Evolutionary conservation across 306 rosid genomes (phyloP).

Genomic region (Vigna angularis): DNA sequence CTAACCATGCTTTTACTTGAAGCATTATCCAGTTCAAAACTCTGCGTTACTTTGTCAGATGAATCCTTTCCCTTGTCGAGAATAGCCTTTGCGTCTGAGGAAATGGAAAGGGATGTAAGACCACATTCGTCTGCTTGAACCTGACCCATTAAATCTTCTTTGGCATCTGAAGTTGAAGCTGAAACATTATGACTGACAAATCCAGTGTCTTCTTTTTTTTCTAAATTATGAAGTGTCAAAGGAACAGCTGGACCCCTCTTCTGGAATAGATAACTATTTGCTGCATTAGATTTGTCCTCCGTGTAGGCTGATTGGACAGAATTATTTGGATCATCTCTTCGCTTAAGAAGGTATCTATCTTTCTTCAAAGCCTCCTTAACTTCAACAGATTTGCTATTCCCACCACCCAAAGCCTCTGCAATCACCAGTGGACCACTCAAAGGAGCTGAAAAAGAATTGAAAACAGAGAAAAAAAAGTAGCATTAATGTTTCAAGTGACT

Average conservation of each 20-base stretch:
- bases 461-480: not conserved
- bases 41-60: constrained; percentile 43
- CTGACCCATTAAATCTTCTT: constrained; percentile 48
- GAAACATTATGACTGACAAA: constrained; percentile 45
- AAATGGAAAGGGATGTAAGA: constrained; percentile 41
- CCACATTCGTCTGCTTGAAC: constrained; percentile 47
- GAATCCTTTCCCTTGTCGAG: constrained; percentile 54
- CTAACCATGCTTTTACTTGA: constrained; percentile 39
- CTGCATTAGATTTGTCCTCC: constrained; percentile 63
- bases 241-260: constrained; percentile 62
- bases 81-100: constrained; percentile 51
- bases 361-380: constrained; percentile 79
- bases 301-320: constrained; percentile 51
- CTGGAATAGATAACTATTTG: constrained; percentile 59
- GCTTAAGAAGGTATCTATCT: constrained; percentile 86
- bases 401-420: constrained; percentile 80
- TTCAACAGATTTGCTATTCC: constrained; percentile 69
- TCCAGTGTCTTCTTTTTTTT: constrained; percentile 50
- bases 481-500: not conserved
- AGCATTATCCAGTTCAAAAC: constrained; percentile 39
- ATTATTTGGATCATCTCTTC: constrained; percentile 74
- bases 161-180: constrained; percentile 50
- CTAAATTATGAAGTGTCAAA: constrained; percentile 41
- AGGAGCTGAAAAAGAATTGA: constrained; percentile 68
- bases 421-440: constrained; percentile 94